A percentile compares a stretch with the other conserved stretches of the same genome.
Evolutionary conservation across 2,329 filamentous ascomycete species (phyloP).

Genomic region (Colletotrichum caudatum): DNA sequence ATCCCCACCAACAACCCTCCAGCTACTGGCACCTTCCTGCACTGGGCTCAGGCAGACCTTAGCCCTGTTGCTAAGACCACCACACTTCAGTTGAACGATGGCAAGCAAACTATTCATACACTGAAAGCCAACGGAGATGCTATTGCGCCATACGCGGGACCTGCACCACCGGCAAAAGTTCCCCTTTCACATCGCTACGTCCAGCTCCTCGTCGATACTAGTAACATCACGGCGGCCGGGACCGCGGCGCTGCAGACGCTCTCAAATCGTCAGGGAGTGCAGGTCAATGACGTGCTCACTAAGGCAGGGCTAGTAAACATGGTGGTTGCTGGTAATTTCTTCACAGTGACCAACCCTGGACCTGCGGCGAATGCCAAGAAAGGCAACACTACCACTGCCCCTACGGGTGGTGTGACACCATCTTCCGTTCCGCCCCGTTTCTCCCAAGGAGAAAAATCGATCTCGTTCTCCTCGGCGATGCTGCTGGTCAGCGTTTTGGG

Average conservation of each 20-base stretch:
- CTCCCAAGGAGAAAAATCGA: background rate
- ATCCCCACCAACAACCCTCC: constrained; percentile 50
- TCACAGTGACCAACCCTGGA: constrained; percentile 53
- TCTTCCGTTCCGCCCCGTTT: background rate
- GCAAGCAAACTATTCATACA: constrained; percentile 20
- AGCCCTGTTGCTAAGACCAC: constrained; percentile 7
- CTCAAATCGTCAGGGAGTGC: constrained; percentile 48
- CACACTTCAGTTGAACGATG: constrained; percentile 17
- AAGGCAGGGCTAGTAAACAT: constrained; percentile 48
- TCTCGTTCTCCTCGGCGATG: background rate
- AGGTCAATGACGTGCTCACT: constrained; percentile 47
- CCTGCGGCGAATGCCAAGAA: constrained; percentile 15
- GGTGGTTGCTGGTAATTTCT: constrained; percentile 54
- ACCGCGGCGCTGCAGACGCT: constrained; percentile 47
- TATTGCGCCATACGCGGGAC: constrained; percentile 48
- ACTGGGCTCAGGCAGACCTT: constrained; percentile 59
- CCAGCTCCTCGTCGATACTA: constrained; percentile 55
- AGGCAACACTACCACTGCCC: background rate
- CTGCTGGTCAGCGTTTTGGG: background rate
- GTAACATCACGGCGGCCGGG: constrained; percentile 43
- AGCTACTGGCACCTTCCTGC: constrained; percentile 58
- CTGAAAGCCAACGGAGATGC: constrained; percentile 34
- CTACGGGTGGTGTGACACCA: background rate
- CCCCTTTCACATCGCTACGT: constrained; percentile 55
- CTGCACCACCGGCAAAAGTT: constrained; percentile 51